phyloP scores from a whole-genome alignment of 805 yeast genomes.

The Candida railenensis region DNA sequence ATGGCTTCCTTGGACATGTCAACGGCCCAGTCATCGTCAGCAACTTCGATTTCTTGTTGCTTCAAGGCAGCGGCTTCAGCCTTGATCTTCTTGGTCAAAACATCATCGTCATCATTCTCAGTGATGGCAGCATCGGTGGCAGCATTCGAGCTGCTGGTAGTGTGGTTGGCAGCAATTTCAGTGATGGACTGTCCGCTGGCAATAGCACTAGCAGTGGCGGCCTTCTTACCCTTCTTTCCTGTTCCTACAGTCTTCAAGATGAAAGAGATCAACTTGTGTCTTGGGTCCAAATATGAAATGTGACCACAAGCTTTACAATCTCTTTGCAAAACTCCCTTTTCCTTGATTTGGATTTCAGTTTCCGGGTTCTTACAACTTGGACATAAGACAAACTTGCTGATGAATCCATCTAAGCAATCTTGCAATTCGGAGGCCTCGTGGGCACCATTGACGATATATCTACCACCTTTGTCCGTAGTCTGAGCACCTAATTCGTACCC shows the following conservation, averaged over 20 bases:
- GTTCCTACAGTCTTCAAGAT: conserved; percentile 85
- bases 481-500: conserved; percentile 98
- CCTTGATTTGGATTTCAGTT: conserved; percentile 82
- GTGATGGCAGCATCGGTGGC: conserved; percentile 36
- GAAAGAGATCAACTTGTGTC: conserved; percentile 83
- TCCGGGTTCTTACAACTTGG: conserved; percentile 96
- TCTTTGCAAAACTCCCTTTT: conserved; percentile 71
- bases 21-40: conserved; percentile 96
- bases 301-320: conserved; percentile 99
- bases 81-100: conserved; percentile 72
- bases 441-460: conserved; percentile 91
- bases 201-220: conserved; percentile 88
- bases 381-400: conserved; percentile 89
- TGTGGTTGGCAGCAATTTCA: conserved; percentile 64
- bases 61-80: conserved; percentile 77
- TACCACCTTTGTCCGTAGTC: conserved; percentile 81
- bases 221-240: conserved; percentile 63
- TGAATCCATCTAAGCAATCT: conserved; percentile 92
- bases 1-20: conserved; percentile 97
- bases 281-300: conserved; percentile 76
- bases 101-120: conserved; percentile 66
- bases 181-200: conserved; percentile 83
- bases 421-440: conserved; percentile 90
- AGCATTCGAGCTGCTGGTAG: conserved; percentile 22
- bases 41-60: conserved; percentile 49